Base-by-base conservation (phyloP, 2,329 filamentous ascomycete genomes). In the Trichoderma sp. region DNA sequence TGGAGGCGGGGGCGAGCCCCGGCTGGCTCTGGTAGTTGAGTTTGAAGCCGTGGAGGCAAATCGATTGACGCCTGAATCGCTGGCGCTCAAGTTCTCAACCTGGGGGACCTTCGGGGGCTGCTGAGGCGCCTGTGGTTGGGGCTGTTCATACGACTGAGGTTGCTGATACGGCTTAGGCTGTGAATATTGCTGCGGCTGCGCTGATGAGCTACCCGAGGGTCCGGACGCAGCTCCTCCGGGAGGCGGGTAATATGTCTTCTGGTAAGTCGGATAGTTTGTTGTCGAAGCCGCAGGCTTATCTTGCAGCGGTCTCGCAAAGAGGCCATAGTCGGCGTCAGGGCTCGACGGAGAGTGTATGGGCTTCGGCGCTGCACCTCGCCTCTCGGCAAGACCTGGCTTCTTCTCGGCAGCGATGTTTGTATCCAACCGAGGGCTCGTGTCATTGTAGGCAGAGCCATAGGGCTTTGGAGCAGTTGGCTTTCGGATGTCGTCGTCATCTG, bases 1-100 rank as follows among this genome's bases (percentile, higher is more conserved):
- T 9, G 96, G 96, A 1, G 96, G 96, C 5, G 96, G 95, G 6
- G 96, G 96, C 32, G 95, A 98, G 57, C 96, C 96, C 76, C 96
- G 89, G 78, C 93, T 95, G 23, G 96, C 96, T 74, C 93, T 90
- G 2, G 95, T 98, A 1, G 96, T 99, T 2, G 95, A 97, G 13
- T 91, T 97, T 0, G 96, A 98, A 15, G 95, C 94, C 8, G 93
- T 97, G 3, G 95, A 98, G 12, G 87, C 86, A 75, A 90, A 90
- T 58, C 90, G 86, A 77, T 88, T 90, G 74, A 91, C 86, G 34
- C 84, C 83, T 65, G 77, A 82, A n/a, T 86, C 84, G 32, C 77
- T 77, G n/a, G 82, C 80, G 78, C 73, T 76, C 23, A 75, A 61
- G 53, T 78, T 74, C 71, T 79, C 71, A 58, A 72, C 70, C 65